A percentile compares a stretch with the other conserved stretches of the same genome.
Evolutionary conservation across 106 monocot genomes (phyloP).

Genomic region (Agapanthus africanus): DNA sequence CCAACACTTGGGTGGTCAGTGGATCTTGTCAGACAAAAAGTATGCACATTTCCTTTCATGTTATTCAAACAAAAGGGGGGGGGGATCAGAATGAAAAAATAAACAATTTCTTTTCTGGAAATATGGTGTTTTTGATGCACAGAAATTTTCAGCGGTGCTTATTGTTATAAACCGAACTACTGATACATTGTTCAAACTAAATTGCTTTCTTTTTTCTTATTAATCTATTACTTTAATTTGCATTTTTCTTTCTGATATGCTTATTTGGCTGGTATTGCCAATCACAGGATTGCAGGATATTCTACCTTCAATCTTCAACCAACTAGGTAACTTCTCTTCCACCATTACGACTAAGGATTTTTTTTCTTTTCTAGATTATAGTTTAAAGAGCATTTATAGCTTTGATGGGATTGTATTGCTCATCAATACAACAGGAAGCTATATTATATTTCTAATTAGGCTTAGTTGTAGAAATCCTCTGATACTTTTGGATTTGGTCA

Average conservation of each 20-base stretch:
- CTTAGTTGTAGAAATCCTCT: not conserved
- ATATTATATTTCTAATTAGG: not conserved
- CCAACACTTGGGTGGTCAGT: conserved; percentile 82
- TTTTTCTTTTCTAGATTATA: not conserved
- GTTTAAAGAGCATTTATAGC: not conserved
- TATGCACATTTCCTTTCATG: conserved; percentile 17
- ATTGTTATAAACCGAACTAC: not conserved
- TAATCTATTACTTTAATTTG: conserved; percentile 1
- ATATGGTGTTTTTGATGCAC: conserved; percentile 2
- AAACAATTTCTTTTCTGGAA: not conserved
- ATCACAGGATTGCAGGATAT: conserved; percentile 66
- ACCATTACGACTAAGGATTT: not conserved
- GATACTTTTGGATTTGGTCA: not conserved
- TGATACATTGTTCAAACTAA: not conserved
- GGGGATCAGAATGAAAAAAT: not conserved
- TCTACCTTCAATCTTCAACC: conserved; percentile 67
- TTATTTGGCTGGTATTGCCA: not conserved
- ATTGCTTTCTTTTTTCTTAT: not conserved
- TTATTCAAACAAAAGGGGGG: not conserved
- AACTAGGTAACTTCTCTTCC: conserved; percentile 40
- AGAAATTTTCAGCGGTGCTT: too few species aligned
- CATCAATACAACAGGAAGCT: not conserved
- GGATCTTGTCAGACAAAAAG: conserved; percentile 77
- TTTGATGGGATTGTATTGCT: not conserved
- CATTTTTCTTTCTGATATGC: not conserved